These are phyloP conservation scores for Carex cristatella DNA, from an alignment of 176 grass and related monocot species.

Conservation along the genomic window DNA sequence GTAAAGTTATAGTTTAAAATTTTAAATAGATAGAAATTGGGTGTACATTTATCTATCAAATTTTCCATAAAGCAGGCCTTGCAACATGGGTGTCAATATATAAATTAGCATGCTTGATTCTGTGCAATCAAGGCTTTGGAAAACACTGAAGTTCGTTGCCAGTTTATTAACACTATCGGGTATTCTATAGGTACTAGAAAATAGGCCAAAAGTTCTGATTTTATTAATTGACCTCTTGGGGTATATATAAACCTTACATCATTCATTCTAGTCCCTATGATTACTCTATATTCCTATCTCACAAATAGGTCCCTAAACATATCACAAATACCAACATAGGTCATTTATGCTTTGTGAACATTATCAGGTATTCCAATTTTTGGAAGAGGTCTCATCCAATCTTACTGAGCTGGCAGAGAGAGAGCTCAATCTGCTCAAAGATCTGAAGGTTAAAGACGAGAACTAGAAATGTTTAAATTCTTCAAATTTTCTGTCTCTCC, in stretches of 20 bases:
- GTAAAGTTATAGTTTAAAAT: background rate
- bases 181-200: background rate
- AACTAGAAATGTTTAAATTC: conserved; percentile 13
- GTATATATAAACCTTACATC: too few relatives aligned
- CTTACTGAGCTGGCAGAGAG: conserved; percentile 51
- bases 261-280: too few relatives aligned
- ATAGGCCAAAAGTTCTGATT: too few relatives aligned
- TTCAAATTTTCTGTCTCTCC: conserved; percentile 14
- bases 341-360: background rate
- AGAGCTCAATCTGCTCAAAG: conserved; percentile 84
- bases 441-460: conserved; percentile 63
- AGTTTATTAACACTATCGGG: background rate
- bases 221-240: too few relatives aligned
- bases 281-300: too few relatives aligned
- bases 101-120: background rate
- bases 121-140: background rate
- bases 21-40: background rate
- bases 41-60: background rate
- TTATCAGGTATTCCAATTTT: conserved; percentile 82
- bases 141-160: background rate
- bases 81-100: background rate
- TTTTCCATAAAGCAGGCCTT: background rate
- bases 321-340: background rate
- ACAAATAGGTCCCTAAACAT: too few relatives aligned
- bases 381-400: conserved; percentile 77